Percentiles rank a stretch among this genome's conserved stretches.
These are phyloP conservation scores for Rosa rugosa DNA, from an alignment of 306 rosid species.

Conservation along the genomic window DNA sequence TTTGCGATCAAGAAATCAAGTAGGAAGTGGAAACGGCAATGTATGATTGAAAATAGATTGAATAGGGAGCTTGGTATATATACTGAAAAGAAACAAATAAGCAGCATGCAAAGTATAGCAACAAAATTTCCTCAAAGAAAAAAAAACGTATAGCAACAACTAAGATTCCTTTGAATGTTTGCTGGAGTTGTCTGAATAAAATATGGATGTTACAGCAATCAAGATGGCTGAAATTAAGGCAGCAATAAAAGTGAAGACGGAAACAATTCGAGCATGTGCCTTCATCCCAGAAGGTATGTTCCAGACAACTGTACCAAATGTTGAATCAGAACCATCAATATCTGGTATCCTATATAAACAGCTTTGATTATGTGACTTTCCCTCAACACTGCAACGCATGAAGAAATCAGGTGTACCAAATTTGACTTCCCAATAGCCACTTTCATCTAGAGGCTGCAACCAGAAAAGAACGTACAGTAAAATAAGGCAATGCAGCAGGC, in stretches of 20 bases:
- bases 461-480: constrained; percentile 5
- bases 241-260: constrained; percentile 47
- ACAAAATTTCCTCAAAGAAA: neutral
- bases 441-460: constrained; percentile 66
- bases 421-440: constrained; percentile 62
- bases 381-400: constrained; percentile 48
- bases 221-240: constrained; percentile 58
- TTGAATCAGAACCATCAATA: constrained; percentile 24
- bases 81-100: neutral
- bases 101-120: neutral
- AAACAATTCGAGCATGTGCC: constrained; percentile 55
- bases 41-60: constrained; percentile 34
- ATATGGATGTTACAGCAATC: constrained; percentile 49
- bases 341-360: constrained; percentile 43
- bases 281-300: constrained; percentile 64
- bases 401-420: constrained; percentile 62
- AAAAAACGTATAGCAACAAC: neutral
- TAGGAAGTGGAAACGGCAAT: constrained; percentile 37
- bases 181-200: constrained; percentile 33
- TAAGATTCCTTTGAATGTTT: constrained; percentile 46
- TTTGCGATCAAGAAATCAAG: neutral
- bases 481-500: neutral
- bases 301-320: constrained; percentile 49
- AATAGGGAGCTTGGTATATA: constrained; percentile 31
- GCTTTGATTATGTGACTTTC: constrained; percentile 29